Evolutionary conservation across 2,329 filamentous ascomycete species (phyloP).

Genomic region (Aureobasidium sp.): DNA sequence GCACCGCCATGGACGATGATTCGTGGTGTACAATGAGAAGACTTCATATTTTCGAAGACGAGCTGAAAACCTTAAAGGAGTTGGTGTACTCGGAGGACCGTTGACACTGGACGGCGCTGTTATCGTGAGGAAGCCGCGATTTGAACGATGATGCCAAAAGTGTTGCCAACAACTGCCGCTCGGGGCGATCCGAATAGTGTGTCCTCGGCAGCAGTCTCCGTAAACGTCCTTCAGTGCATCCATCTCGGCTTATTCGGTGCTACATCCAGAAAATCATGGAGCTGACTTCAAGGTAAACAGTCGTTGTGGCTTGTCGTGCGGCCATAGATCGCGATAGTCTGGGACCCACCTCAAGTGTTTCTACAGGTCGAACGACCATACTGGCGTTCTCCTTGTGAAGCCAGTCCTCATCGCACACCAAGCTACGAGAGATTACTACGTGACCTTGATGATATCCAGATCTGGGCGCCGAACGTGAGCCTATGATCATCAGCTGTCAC

Average conservation of each 20-base stretch:
- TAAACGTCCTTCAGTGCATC: background rate
- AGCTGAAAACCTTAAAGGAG: too few relatives aligned
- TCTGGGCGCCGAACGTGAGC: background rate
- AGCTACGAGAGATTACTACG: background rate
- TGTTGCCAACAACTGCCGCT: background rate
- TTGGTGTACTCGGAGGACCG: background rate
- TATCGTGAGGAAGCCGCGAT: background rate
- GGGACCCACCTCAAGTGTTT: background rate
- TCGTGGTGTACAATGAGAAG: conserved; percentile 26
- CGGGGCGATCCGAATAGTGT: background rate
- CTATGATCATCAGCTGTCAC: background rate
- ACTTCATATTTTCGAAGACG: background rate
- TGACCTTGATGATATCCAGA: too few relatives aligned
- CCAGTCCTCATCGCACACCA: background rate
- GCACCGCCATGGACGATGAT: conserved; percentile 45
- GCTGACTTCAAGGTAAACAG: too few relatives aligned
- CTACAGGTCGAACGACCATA: background rate
- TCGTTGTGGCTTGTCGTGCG: background rate
- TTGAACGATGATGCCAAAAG: background rate
- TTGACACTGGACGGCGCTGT: background rate
- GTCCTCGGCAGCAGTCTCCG: background rate
- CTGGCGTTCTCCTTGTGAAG: background rate
- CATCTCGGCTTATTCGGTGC: background rate
- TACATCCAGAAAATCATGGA: background rate
- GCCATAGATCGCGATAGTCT: background rate